phyloP scores from a whole-genome alignment of 176 grass and related monocot species.

The Oryza glaberrima region DNA sequence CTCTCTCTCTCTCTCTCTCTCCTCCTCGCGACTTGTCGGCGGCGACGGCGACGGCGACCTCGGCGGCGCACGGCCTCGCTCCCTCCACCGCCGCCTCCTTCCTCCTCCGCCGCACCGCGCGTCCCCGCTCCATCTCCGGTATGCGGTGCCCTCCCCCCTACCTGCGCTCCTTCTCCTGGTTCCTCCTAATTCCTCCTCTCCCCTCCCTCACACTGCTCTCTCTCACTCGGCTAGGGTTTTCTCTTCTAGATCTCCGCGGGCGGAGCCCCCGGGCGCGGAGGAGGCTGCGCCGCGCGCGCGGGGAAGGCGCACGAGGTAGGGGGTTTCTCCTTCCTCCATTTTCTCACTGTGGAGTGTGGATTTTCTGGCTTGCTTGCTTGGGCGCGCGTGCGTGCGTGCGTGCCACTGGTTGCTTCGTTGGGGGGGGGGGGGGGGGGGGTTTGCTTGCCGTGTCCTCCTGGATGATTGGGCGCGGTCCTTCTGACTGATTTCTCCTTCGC shows the following conservation, averaged over 20 bases:
- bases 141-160: neutral
- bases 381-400: neutral
- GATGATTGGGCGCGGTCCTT: neutral
- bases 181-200: neutral
- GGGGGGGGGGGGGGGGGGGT: no score
- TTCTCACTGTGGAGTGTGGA: neutral
- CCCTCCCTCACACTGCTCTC: neutral
- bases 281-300: neutral
- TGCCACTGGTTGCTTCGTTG: neutral
- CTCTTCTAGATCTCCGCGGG: neutral
- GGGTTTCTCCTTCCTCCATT: neutral
- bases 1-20: neutral
- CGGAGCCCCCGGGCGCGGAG: neutral
- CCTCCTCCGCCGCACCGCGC: neutral
- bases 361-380: neutral
- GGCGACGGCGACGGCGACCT: neutral
- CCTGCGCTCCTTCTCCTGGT: neutral
- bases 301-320: neutral
- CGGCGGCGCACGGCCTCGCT: neutral
- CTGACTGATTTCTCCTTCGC: neutral
- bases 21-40: neutral
- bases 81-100: neutral
- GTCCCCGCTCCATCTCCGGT: neutral
- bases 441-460: neutral
- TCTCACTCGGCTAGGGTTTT: neutral